phyloP scores from a whole-genome alignment of 106 monocot species.

The Ottelia alismoides region DNA sequence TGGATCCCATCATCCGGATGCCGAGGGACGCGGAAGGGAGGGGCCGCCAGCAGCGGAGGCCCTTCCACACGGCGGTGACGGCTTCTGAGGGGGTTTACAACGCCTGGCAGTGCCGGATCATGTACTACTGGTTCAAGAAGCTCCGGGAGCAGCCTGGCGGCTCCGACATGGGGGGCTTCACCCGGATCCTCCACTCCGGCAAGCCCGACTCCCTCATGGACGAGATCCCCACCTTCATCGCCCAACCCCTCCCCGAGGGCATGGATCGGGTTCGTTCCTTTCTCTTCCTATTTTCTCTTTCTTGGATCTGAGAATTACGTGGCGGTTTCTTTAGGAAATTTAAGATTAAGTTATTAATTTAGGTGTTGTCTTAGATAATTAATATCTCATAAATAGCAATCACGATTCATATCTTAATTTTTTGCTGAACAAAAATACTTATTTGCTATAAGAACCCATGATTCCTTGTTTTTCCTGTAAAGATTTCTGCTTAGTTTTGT shows the following conservation, averaged over 20 bases:
- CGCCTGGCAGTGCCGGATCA: constrained; percentile 64
- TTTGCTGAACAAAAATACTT: no score
- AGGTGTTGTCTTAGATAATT: no score
- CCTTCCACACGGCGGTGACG: constrained; percentile 59
- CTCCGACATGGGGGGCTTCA: constrained; percentile 60
- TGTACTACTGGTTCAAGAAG: constrained; percentile 71
- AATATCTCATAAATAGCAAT: no score
- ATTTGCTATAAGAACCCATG: no score
- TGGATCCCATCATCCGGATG: constrained; percentile 14
- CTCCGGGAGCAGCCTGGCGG: constrained; percentile 10
- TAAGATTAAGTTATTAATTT: no score
- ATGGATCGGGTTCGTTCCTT: constrained; percentile 47
- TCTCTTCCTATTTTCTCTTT: no score
- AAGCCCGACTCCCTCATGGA: constrained; percentile 44
- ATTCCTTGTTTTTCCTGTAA: no score
- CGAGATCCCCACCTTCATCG: constrained; percentile 78
- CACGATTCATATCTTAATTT: no score
- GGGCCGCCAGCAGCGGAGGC: constrained; percentile 9
- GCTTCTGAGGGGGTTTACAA: constrained; percentile 48
- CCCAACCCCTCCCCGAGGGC: constrained; percentile 64
- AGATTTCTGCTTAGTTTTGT: no score
- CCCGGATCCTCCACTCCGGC: constrained; percentile 48
- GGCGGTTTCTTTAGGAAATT: no score
- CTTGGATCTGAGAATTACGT: no score
- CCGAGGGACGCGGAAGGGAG: constrained; percentile 2